Evolutionary conservation across 2,329 filamentous ascomycete genomes (phyloP), one percentile per base, ranked within the genome.

Genomic region (Arthroderma sp.): DNA sequence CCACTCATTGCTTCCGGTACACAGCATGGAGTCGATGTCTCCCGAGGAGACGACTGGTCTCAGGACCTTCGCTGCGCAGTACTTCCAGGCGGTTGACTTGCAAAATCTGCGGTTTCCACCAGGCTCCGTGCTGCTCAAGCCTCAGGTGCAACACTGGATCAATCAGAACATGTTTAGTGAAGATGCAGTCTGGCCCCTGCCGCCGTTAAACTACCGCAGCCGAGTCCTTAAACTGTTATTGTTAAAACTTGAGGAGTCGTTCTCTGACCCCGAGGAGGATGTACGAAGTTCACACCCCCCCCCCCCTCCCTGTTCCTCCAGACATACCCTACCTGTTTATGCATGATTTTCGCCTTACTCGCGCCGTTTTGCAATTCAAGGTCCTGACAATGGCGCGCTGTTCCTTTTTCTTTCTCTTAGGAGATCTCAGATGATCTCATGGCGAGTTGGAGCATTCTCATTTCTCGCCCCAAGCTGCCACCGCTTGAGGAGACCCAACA

Each of bases 391-490:
- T 68, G 65, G n/a, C n/a, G 57, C 56, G 61, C 61, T 54, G 53
- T 51, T 57, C 55, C 9, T 25, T 47, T 51, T 33, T 17, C n/a
- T 19, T 8, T 17, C 25, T 13, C 13, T 61, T 73, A 96, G 91
- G 89, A 86, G 70, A 84, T 95, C 51, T 89, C 86, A 61, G 88
- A 95, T 71, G 79, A 85, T 70, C 79, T 96, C 65, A 87, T 91
- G 79, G 76, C 77, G 57, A 75, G 77, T 38, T 78, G 94, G 63
- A 82, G 84, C 56, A 71, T 76, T 60, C 77, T 93, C 23, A 77
- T 94, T 58, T 76, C 79, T 19, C 76, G 79, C 31, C 81, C 82
- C 15, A 71, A 86, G 15, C 82, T 81, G n/a, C 78, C 83, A 19
- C 83, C 89, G 66, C 69, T 79, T 25, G 74, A 78, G 39, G 80